phyloP scores from a whole-genome alignment of 192 early-diverging fungal species.

The Geranomyces variabilis region DNA sequence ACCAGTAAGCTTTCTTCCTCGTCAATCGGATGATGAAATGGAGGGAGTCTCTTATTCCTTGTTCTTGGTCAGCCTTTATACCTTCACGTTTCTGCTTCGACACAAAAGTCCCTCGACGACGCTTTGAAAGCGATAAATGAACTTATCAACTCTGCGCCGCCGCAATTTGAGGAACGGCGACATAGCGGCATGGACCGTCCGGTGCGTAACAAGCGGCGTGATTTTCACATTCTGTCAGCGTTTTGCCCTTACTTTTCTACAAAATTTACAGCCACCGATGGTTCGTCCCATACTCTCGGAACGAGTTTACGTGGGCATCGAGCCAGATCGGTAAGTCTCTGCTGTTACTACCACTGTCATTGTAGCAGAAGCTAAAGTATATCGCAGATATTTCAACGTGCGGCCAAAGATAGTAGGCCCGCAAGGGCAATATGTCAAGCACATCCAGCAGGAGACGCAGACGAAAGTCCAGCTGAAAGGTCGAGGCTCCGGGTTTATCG shows the following conservation, averaged over 20 bases:
- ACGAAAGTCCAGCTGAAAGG: constrained; percentile 83
- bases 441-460: constrained; percentile 79
- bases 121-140: constrained; percentile 76
- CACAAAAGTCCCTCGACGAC: constrained; percentile 68
- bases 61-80: constrained; percentile 67
- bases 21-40: no score
- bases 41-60: no score
- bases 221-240: no score
- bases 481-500: constrained; percentile 79
- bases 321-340: constrained; percentile 40
- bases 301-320: constrained; percentile 77
- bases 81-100: constrained; percentile 72
- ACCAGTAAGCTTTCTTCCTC: constrained; percentile 52
- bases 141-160: constrained; percentile 66
- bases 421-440: constrained; percentile 78
- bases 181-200: constrained; percentile 15
- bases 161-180: constrained; percentile 11
- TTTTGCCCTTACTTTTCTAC: no score
- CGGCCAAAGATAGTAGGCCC: constrained; percentile 89
- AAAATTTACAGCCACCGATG: no score
- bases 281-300: constrained; percentile 31
- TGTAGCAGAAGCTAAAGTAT: no score
- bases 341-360: no score
- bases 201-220: constrained; percentile 9
- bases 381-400: constrained; percentile 74